Conservation (phyloP, 495 filamentous ascomycete species). For the Aspergillus olivimuriae region DNA sequence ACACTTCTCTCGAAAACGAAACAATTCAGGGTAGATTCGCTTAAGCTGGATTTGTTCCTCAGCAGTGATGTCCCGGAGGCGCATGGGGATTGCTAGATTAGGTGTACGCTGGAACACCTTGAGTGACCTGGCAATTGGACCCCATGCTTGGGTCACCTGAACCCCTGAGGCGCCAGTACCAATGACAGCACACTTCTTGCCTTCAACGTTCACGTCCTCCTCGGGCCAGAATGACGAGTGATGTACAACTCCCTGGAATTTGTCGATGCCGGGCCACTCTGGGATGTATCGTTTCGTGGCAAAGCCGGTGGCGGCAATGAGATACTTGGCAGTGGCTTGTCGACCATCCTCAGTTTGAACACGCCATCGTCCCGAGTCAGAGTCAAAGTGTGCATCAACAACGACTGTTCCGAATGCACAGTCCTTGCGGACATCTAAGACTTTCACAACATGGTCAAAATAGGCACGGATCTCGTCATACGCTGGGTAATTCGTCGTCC, state of each 20-base stretch:
- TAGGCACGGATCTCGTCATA: constrained; percentile 46
- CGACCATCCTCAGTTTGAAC: constrained; percentile 43
- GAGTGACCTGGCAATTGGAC: constrained; percentile 25
- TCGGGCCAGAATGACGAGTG: constrained; percentile 58
- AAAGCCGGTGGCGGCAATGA: constrained; percentile 39
- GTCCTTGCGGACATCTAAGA: constrained; percentile 45
- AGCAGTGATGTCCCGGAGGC: constrained; percentile 29
- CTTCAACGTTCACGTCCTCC: constrained; percentile 36
- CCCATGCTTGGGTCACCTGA: constrained; percentile 47
- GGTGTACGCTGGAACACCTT: constrained; percentile 50
- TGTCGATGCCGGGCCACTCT: constrained; percentile 43
- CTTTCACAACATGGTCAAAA: constrained; percentile 49
- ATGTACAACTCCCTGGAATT: constrained; percentile 46
- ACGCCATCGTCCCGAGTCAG: constrained; percentile 33
- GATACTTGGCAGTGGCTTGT: constrained; percentile 34
- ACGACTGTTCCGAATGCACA: constrained; percentile 44
- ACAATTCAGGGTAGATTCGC: constrained; percentile 37
- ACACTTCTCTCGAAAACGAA: constrained; percentile 34
- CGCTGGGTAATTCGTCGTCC: constrained; percentile 44
- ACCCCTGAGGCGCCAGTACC: constrained; percentile 57
- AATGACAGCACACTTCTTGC: constrained; percentile 48
- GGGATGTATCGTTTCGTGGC: constrained; percentile 30
- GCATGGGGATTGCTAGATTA: constrained; percentile 50
- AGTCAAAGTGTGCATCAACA: constrained; percentile 39
- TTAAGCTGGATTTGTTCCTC: constrained; percentile 42